phyloP scores from a whole-genome alignment of 2,329 filamentous ascomycete species.

The Dactylonectria macrodidyma region DNA sequence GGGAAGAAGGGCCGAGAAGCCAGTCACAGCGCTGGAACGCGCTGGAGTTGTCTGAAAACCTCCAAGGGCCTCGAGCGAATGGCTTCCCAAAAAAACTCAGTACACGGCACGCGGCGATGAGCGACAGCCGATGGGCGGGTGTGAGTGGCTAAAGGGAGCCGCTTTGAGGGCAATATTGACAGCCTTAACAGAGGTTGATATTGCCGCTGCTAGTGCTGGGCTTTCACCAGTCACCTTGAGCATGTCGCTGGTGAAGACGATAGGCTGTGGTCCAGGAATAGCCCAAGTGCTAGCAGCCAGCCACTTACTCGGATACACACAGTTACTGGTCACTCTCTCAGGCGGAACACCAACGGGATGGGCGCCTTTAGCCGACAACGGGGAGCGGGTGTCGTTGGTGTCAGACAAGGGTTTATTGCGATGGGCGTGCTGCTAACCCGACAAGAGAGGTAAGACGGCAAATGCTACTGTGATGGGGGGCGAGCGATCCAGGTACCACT shows the following conservation, averaged over 20 bases:
- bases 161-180: slow-evolving; percentile 16
- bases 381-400: slow-evolving; percentile 7
- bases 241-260: background rate
- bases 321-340: background rate
- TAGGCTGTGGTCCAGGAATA: slow-evolving; percentile 23
- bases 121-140: slow-evolving; percentile 20
- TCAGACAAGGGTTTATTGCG: slow-evolving; percentile 15
- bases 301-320: background rate
- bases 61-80: slow-evolving; percentile 36
- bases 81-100: slow-evolving; percentile 36
- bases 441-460: slow-evolving; percentile 2
- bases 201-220: slow-evolving; percentile 21
- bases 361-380: slow-evolving; percentile 21
- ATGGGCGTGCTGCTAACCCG: slow-evolving; percentile 11
- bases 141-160: slow-evolving; percentile 28
- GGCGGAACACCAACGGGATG: slow-evolving; percentile 28
- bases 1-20: slow-evolving; percentile 47
- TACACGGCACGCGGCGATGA: slow-evolving; percentile 29
- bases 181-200: slow-evolving; percentile 32
- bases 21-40: slow-evolving; percentile 43
- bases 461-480: slow-evolving; percentile 6
- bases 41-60: slow-evolving; percentile 32
- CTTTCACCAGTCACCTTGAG: slow-evolving; percentile 17
- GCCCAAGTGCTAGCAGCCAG: slow-evolving; percentile 16
- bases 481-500: slow-evolving; percentile 5